Base-by-base conservation (phyloP, 768 basidiomycete species). In the Boletus rufocinnamomeus region DNA sequence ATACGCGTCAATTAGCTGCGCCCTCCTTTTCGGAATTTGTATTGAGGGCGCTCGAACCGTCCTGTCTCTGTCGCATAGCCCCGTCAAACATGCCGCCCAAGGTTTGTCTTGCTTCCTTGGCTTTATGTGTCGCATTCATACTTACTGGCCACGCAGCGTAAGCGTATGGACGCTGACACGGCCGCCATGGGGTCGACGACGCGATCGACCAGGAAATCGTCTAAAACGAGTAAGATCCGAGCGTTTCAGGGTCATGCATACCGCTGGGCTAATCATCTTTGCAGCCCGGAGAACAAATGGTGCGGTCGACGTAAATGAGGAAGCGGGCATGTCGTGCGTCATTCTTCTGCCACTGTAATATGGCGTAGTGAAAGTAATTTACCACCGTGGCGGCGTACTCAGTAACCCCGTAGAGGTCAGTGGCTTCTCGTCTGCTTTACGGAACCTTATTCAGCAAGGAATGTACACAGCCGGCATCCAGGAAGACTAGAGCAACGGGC, bases 161-260 rank as follows among this genome's bases (percentile, higher is more conserved):
- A 88, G 76, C 84, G 82, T 71, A 71, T 72, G 25, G 80, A 79
- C 32, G 78, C 79, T 40, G 54, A 65, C 66, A 72, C 69, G 37
- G 6, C 62, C 30, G 34, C 30, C 38, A 70, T 64, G 57, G 66
- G 70, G 19, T 45, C 76, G 35, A 60, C 77, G 61, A 73, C 81
- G 65, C 79, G 81, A 69, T 66, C 76, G 35, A 80, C 80, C 37
- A 79, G 76, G 52, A 79, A 77, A 60, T 80, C 82, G 17, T 66
- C 79, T 41, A 79, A 79, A 57, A 70, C 52, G 45, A 58, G 72
- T 74, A 51, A 32, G 69, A 50, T 59, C 9, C 28, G 46, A 40
- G 23, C 45, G 23, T 40, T 65, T 67, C 57, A 67, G 74, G 48
- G 60, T 60, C 30, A 50, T 45, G 28, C 27, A 13, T 40, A 17